Evolutionary conservation across 805 yeast species (phyloP), one percentile per base, ranked within the genome.

Genomic region (Myxozyma geophila): DNA sequence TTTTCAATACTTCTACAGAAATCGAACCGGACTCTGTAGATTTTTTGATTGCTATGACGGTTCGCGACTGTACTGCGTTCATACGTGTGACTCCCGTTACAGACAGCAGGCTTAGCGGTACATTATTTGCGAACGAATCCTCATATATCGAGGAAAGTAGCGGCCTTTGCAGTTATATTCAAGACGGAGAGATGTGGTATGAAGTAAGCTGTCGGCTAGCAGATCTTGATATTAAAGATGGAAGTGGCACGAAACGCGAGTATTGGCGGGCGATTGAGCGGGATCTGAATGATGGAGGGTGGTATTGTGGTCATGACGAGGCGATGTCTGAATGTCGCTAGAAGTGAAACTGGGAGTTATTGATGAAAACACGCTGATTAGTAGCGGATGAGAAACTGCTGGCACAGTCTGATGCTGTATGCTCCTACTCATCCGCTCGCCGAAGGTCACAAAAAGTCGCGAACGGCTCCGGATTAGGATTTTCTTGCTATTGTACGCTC

Each of bases 11-110:
- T 23, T 43, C 59, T 12, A 67, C 72, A 7, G 79, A 77, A 59
- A 19, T 6, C 6, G 43, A 36, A 19, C 51, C 52, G n/a, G 63
- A 61, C 10, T 23, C 36, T 15, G 37, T 13, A 7, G 76, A 75
- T 51, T 73, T 83, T 49, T 74, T 80, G 12, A 67, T 80, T 37
- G 81, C 82, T 4, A 85, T 85, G 88, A 77, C 87, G 0, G 72
- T 81, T 39, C 76, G 89, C 41, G 89, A 85, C 71, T 85, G 85
- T 35, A 85, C 87, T 0, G 69, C 85, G 17, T 80, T 85, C 57
- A 67, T 84, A 17, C 80, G 80, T 57, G 74, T 81, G 58, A 52
- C 43, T 9, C 48, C 54, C 2, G 46, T n/a, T 7, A n/a, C 33
- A 15, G 37, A 12, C 7, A 23, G 19, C 17, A 6, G 6, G 15